Conservation (phyloP, 2,329 filamentous ascomycete genomes). For the Atkinsonella texensis region DNA sequence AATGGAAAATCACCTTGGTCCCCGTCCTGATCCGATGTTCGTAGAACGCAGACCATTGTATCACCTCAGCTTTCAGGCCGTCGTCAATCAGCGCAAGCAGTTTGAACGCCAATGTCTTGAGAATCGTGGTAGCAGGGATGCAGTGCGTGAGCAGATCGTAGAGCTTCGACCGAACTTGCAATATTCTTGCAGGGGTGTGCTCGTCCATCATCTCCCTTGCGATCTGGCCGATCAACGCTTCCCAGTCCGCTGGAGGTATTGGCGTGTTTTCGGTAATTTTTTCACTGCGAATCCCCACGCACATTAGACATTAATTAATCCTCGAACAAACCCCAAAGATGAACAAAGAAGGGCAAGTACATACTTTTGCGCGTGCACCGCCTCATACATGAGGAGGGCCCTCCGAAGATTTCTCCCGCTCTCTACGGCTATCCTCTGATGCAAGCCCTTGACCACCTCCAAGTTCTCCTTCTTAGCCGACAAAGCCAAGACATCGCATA, state of each 20-base stretch:
- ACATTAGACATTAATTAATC: constrained; percentile 15
- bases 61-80: constrained; percentile 77
- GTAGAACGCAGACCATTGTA: constrained; percentile 94
- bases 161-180: constrained; percentile 84
- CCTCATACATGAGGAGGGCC: constrained; percentile 92
- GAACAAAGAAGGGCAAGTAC: constrained; percentile 15
- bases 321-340: neutral
- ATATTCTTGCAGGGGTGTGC: constrained; percentile 76
- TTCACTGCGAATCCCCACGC: constrained; percentile 45
- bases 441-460: constrained; percentile 62
- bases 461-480: constrained; percentile 72
- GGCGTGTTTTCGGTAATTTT: constrained; percentile 77
- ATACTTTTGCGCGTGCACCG: constrained; percentile 94
- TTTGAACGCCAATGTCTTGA: constrained; percentile 93
- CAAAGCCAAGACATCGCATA: constrained; percentile 61
- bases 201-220: constrained; percentile 91
- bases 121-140: constrained; percentile 85
- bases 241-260: constrained; percentile 95
- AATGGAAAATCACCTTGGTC: constrained; percentile 92
- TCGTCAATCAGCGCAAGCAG: constrained; percentile 81
- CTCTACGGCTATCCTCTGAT: constrained; percentile 76
- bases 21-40: constrained; percentile 90
- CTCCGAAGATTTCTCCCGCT: constrained; percentile 83
- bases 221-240: constrained; percentile 77
- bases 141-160: constrained; percentile 96